Base-by-base conservation (phyloP, 768 basidiomycete genomes). In the Mrakia frigida region DNA sequence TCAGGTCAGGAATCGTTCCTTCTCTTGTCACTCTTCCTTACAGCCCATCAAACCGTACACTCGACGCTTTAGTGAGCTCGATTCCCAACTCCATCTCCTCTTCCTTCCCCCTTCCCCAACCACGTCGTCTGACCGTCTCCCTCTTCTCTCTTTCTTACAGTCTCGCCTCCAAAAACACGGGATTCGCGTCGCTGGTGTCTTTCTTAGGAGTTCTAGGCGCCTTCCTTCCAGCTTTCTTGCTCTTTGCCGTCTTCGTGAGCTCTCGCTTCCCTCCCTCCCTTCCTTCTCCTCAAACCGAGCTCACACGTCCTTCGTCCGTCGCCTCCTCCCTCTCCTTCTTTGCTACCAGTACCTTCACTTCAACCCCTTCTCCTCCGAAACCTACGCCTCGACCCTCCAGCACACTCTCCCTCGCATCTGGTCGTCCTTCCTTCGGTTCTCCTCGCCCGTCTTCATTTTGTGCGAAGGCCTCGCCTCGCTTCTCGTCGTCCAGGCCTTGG, bases 401-500 rank as follows among this genome's bases (percentile, higher is more conserved):
- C 35, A 41, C 16, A 71, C 65, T 11, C 75, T 83, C 11, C 83
- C 83, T 0, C 80, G 86, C 61, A 88, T 88, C 86, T 94, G 93
- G 93, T 91, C 90, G 0, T 87, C 86, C 35, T 84, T 89, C 52
- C 84, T 94, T 77, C 88, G 87, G 1, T 87, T 90, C 81, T 90
- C 88, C 1, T 90, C 91, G 3, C 92, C 92, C 2, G 82, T 90
- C 60, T 93, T 93, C 83, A 90, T 94, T 74, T 86, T 88, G 67
- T 87, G 93, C 86, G 93, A 94, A 81, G 91, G 92, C 52, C 85
- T 94, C 75, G 93, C 92, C 21, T 92, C 91, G 81, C 83, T 94
- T 77, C 86, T 94, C 33, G 90, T 93, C 13, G 90, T 74, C 41
- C 77, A 77, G 33, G 72, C 67, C 14, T 28, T 67, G 10, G 77